Evolutionary conservation across 345 rosid genomes (phyloP), one percentile per base, ranked within the genome.

Genomic region (Populus euphratica): DNA sequence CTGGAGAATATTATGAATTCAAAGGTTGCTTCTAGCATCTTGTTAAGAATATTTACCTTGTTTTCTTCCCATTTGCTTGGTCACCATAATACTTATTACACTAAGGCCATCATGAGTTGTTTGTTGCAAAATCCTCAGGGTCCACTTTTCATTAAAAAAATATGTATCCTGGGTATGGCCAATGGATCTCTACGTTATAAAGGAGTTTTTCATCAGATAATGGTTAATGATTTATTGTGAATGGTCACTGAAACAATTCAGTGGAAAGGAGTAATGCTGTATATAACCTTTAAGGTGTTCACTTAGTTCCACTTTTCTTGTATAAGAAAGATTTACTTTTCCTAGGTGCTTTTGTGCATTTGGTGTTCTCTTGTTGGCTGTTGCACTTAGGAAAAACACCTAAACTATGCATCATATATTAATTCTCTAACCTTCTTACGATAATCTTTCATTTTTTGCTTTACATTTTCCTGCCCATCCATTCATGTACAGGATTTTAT

Each of bases 1-100:
- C 93, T 96, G 41, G 99, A 96, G 86, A 86, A 81, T 1, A 65
- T 89, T 33, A 88, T 96, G 98, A 73, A 86, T 77, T 92, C 98
- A 33, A 96, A 96, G 99, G 98, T 95, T 85, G 6, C 31, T 83
- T 76, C 47, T 73, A 41, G 17, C 31, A 23, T 74, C 67, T 77
- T 82, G 59, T 66, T 67, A 43, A 73, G 66, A 20, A 33, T 39
- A 68, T 43, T 67, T 7, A 67, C 0, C 27, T 49, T 52, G 38
- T 47, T 54, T 85, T 43, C 61, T 52, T 59, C 25, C 64, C 23
- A 59, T 59, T n/a, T 59, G 64, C 27, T 9, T 59, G 23, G 13
- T 59, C 10, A 12, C 29, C 64, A 59, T 59, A 59, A 59, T 59
- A 23, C 13, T 3, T 10, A 8, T 21, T 54, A 20, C 61, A 8